A percentile compares a stretch with the other conserved stretches of the same genome.
Evolutionary conservation across 495 filamentous ascomycete genomes (phyloP).

Genomic region (Penicillium goetzii): DNA sequence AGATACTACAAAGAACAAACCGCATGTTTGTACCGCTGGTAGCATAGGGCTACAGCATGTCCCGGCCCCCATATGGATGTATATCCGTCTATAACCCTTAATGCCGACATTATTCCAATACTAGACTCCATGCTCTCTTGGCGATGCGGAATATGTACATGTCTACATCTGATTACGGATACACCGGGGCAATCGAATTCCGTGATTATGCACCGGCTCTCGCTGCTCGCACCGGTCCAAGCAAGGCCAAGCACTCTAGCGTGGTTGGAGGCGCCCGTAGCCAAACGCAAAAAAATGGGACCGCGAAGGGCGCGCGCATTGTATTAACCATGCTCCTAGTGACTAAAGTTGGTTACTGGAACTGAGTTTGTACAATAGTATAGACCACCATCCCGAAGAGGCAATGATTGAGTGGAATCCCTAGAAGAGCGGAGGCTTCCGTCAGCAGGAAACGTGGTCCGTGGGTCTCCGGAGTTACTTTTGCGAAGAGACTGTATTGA

Average conservation of each 20-base stretch:
- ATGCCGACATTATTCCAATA: background rate
- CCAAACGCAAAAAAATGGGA: constrained; percentile 28
- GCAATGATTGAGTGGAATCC: constrained; percentile 8
- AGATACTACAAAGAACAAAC: background rate
- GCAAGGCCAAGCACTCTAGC: constrained; percentile 39
- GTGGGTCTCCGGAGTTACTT: constrained; percentile 14
- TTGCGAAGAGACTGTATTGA: constrained; percentile 6
- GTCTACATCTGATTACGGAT: background rate
- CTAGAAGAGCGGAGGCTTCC: constrained; percentile 22
- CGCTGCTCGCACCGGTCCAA: constrained; percentile 29
- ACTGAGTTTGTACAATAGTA: background rate
- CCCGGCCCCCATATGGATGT: too few species aligned
- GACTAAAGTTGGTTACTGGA: background rate
- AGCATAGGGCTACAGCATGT: background rate
- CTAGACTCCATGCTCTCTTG: background rate
- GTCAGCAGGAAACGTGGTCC: constrained; percentile 31
- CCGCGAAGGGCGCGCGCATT: too few species aligned
- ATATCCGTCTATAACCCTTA: background rate
- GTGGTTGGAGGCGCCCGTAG: constrained; percentile 26
- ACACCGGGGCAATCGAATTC: constrained; percentile 5
- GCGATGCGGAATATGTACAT: background rate
- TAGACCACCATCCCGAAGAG: background rate
- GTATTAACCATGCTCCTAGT: too few species aligned
- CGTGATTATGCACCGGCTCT: constrained; percentile 17
- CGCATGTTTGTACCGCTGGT: background rate